Evolutionary conservation across 176 grass and related monocot species (phyloP), one percentile per base, ranked within the genome.

Genomic region (Chrysopogon serrulatus): DNA sequence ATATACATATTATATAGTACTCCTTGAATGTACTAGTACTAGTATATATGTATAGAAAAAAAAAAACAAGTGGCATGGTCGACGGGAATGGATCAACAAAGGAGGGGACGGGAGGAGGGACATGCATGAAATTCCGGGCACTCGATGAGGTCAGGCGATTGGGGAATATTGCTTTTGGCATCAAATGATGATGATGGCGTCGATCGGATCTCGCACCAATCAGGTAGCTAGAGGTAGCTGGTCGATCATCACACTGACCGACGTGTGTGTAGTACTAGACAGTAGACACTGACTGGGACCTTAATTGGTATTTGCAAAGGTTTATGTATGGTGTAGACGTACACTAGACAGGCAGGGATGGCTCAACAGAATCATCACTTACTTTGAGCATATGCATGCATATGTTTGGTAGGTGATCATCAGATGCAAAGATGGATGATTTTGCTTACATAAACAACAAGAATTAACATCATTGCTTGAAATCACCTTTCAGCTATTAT

Each of bases 111-210:
- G 1, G 2, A 1, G 69, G 36, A n/a, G 30, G 3, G 82, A 62
- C 77, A 89, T 89, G 82, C 77, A 89, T 89, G 82, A 49, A 84
- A 68, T 89, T 89, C 87, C 18, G 60, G 69, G 48, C 68, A 43
- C 42, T 12, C 10, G 10, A 32, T 27, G 87, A 81, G 17, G 71
- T 28, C 54, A 28, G 64, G 64, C 64, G 64, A 21, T 35, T 60
- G 36, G 42, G 16, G 36, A 62, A 63, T 78, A 76, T 84, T 80
- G 62, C 87, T 89, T 89, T 89, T 69, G 23, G 78, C 19, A 69
- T 85, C 78, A 64, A 89, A 89, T 89, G 77, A 85, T 89, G 76
- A 85, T 89, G 67, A 68, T 65, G 53, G 61, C 35, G 14, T 84
- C 74, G 80, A 79, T 79, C 80, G 78, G 73, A 33, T 79, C 75